phyloP scores from a whole-genome alignment of 371 early-diverging fungal species.

The Mortierella sp. region DNA sequence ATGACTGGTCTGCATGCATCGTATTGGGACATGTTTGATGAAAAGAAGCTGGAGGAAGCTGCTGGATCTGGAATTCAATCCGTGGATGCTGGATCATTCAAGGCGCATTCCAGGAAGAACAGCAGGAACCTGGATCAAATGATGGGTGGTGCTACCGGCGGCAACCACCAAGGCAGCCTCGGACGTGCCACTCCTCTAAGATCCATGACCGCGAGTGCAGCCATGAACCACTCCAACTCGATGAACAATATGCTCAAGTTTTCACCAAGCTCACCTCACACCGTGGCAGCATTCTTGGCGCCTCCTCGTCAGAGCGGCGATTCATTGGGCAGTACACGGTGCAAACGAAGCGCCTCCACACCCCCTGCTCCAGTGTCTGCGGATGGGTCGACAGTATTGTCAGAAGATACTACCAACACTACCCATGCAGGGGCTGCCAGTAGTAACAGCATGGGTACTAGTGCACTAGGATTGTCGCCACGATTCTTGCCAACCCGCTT shows the following conservation, averaged over 20 bases:
- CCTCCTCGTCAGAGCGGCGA: not conserved
- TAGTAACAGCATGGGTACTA: too few relatives aligned
- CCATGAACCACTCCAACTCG: conserved; percentile 17
- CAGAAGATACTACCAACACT: not conserved
- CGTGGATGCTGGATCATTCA: not conserved
- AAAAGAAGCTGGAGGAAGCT: conserved; percentile 8
- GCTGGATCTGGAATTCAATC: not conserved
- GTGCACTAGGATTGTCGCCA: too few relatives aligned
- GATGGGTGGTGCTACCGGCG: too few relatives aligned
- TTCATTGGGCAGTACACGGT: conserved; percentile 18
- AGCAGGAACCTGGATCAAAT: too few relatives aligned
- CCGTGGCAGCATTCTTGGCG: too few relatives aligned
- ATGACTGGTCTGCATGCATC: conserved; percentile 9
- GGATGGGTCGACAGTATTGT: not conserved
- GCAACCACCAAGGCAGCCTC: too few relatives aligned
- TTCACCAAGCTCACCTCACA: conserved; percentile 14
- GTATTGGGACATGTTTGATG: conserved; percentile 29
- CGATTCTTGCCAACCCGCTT: conserved; percentile 15
- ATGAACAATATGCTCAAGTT: conserved; percentile 20
- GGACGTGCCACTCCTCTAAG: not conserved
- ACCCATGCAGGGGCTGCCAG: not conserved
- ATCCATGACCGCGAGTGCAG: not conserved
- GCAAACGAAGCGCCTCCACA: conserved; percentile 40
- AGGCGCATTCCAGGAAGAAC: not conserved
- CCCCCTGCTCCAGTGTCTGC: conserved; percentile 28